Base-by-base conservation (phyloP, 2,329 filamentous ascomycete genomes). In the Pseudogymnoascus sp. region DNA sequence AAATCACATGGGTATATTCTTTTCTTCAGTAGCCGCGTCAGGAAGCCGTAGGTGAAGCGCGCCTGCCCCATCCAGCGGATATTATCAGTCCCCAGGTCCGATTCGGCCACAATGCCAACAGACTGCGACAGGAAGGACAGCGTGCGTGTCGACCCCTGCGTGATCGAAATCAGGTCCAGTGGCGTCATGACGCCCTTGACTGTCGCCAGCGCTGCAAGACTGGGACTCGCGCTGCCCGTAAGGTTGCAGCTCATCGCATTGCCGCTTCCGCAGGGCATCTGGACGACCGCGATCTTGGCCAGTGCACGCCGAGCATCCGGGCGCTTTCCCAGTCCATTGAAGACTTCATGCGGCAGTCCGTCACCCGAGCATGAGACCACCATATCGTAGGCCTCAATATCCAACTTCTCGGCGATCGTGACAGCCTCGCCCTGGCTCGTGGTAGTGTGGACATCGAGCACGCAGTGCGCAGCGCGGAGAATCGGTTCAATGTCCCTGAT, bases 231-330 rank as follows among this genome's bases (percentile, higher is more conserved):
- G 0, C 92, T 93, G 4, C 93, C 95, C 68, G 91, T 91, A 56
- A 96, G 77, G 74, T 97, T 97, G 78, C 89, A 87, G 66, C 90
- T 90, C 86, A 97, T 89, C 21, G 91, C 95, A 74, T 99, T 99
- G 5, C 95, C 95, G 60, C 90, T 95, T 13, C 95, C 95, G 72
- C 93, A 96, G 1, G 95, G 95, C 37, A 99, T 81, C 72, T 96
- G 91, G 21, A 87, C 88, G 1, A 99, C 86, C 0, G 95, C 90
- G 13, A 97, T 77, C 70, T 87, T 89, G 21, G 81, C 78, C 65
- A 99, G 77, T 0, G 93, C 95, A 63, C 82, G 82, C 33, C 81
- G 79, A 19, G 92, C 92, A 75, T 97, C 90, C 4, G 81, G 72
- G 40, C 91, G 86, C 75, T 86, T 88, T 13, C 85, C 92, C 33